Conservation (phyloP, 805 yeast genomes). For the Nakazawaea ernobii region DNA sequence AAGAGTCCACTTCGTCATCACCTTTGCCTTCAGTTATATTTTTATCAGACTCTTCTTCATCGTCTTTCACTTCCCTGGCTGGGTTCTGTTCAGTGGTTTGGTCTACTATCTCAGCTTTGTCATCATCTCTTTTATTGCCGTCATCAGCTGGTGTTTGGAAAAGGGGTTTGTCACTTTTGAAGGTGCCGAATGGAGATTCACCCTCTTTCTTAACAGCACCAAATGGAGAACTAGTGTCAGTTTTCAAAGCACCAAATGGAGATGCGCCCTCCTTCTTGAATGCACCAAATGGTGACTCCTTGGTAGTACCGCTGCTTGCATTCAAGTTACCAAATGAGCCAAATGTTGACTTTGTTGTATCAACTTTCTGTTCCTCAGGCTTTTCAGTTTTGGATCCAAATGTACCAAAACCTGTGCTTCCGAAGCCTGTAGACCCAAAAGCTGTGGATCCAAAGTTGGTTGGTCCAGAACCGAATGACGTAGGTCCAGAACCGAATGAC, state of each 20-base stretch:
- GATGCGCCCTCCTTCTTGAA: not conserved
- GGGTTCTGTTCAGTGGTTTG: not conserved
- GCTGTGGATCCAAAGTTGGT: slow-evolving; percentile 13
- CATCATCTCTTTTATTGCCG: not conserved
- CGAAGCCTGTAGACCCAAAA: slow-evolving; percentile 22
- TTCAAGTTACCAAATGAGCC: slow-evolving; percentile 15
- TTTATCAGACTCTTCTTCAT: slow-evolving; percentile 4
- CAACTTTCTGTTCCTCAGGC: not conserved
- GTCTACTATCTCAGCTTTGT: not conserved
- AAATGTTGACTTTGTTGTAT: slow-evolving; percentile 14
- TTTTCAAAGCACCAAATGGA: not conserved
- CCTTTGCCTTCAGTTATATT: not conserved
- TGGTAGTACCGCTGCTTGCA: not conserved
- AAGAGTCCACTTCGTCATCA: not conserved
- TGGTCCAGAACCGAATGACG: slow-evolving; percentile 12
- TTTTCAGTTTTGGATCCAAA: slow-evolving; percentile 1
- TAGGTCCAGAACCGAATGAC: slow-evolving; percentile 14
- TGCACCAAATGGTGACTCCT: not conserved
- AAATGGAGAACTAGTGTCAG: not conserved
- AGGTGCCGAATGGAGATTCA: not conserved
- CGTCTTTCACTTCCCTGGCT: not conserved
- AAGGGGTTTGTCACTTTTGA: not conserved
- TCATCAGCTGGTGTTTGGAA: not conserved
- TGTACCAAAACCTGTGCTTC: slow-evolving; percentile 11
- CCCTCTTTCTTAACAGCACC: not conserved